Conservation (phyloP, 2,329 filamentous ascomycete species). For the Lachnellula subtilissima region DNA sequence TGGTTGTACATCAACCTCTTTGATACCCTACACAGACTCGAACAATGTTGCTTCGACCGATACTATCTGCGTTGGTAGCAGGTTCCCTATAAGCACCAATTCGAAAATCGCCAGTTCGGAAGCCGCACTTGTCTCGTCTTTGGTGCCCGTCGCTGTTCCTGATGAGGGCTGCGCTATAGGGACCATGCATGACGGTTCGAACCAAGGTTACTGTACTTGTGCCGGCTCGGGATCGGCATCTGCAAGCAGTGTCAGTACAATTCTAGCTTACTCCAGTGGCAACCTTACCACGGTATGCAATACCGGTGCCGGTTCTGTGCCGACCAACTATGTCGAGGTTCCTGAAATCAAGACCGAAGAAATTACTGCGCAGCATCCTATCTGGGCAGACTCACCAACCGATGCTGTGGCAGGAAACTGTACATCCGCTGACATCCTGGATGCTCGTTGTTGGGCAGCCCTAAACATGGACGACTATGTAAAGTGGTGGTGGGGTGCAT, state of each 20-base stretch:
- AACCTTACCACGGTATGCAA: background rate
- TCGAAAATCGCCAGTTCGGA: background rate
- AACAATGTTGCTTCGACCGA: background rate
- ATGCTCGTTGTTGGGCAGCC: background rate
- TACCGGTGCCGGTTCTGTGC: background rate
- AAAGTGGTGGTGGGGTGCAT: background rate
- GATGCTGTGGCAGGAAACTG: background rate
- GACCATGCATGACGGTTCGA: background rate
- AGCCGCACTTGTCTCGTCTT: background rate
- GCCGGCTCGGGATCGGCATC: background rate
- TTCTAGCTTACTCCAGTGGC: background rate
- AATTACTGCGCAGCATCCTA: background rate
- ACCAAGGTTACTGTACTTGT: background rate
- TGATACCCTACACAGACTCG: background rate
- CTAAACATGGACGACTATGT: background rate
- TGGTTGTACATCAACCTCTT: background rate
- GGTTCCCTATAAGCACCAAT: background rate
- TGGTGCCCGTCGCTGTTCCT: background rate
- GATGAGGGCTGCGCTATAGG: background rate
- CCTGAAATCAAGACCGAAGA: background rate
- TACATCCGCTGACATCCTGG: background rate
- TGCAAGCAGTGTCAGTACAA: background rate
- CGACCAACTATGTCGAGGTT: background rate
- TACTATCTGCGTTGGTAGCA: background rate
- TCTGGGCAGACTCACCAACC: background rate